phyloP scores from a whole-genome alignment of 495 filamentous ascomycete genomes.

The Tuber calosporum region DNA sequence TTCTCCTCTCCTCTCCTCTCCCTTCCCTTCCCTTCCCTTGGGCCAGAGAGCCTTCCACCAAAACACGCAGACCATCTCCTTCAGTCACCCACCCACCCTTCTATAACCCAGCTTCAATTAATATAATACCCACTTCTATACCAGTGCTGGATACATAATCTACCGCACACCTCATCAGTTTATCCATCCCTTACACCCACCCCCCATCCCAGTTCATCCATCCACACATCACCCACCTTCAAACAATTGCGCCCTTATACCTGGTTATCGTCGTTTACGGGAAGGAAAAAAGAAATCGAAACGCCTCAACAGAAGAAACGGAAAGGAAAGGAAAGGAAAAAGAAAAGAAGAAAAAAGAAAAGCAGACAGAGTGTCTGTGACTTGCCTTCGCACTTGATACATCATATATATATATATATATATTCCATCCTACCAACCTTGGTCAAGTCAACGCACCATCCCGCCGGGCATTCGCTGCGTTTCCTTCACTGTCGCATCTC shows the following conservation, averaged over 20 bases:
- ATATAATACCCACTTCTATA: not conserved
- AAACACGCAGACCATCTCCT: not conserved
- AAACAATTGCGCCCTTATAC: not conserved
- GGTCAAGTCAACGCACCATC: not conserved
- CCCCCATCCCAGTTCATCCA: not conserved
- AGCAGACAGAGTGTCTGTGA: constrained; percentile 5
- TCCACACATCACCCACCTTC: not conserved
- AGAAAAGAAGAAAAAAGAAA: constrained; percentile 13
- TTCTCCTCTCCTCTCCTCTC: too few species aligned
- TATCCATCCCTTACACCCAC: not conserved
- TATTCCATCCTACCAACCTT: not conserved
- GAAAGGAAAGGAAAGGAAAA: constrained; percentile 4
- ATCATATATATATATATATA: constrained; percentile 19
- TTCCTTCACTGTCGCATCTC: not conserved
- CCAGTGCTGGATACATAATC: not conserved
- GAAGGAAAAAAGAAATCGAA: constrained; percentile 3
- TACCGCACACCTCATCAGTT: not conserved
- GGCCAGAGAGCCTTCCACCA: not conserved
- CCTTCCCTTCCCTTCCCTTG: not conserved
- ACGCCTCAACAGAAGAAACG: not conserved
- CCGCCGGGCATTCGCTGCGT: not conserved
- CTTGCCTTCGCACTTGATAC: constrained; percentile 18
- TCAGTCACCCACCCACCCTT: not conserved
- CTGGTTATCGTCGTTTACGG: not conserved
- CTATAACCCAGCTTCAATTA: not conserved